These are phyloP conservation scores for Amorphotheca resinae DNA, from an alignment of 495 filamentous ascomycete species.

Conservation along the genomic window DNA sequence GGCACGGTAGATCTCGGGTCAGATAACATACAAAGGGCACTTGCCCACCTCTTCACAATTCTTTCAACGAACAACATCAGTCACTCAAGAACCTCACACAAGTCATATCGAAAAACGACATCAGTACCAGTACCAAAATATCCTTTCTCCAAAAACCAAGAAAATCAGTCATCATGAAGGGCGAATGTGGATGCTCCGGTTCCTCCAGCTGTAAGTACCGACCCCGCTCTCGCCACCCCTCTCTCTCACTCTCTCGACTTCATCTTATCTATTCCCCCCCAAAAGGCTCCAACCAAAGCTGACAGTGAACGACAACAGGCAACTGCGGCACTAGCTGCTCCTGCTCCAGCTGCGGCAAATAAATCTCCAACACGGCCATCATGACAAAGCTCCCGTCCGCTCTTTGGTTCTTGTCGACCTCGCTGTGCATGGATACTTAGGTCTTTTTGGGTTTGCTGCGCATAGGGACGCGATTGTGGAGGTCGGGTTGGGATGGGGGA, in stretches of 20 bases:
- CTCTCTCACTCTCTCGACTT: neutral
- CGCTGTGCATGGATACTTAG: no score
- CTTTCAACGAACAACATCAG: no score
- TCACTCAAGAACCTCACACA: no score
- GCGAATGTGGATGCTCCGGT: conserved; percentile 20
- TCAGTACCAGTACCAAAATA: no score
- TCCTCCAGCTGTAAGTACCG: conserved; percentile 18
- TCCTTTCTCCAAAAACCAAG: no score
- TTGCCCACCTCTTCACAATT: no score
- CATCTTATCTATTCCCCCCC: neutral
- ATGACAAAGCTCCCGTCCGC: neutral
- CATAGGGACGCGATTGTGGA: no score
- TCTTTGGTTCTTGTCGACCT: conserved; percentile 6
- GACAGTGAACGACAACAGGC: conserved; percentile 5
- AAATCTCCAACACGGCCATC: conserved; percentile 4
- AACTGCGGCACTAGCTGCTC: conserved; percentile 18
- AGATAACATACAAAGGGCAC: no score
- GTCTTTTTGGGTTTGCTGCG: no score
- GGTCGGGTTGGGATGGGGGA: no score
- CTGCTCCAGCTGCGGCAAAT: conserved; percentile 18
- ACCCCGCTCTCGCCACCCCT: conserved; percentile 2
- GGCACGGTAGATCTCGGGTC: neutral
- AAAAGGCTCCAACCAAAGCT: neutral
- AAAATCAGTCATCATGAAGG: conserved; percentile 20
- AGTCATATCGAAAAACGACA: no score